Conservation (phyloP, 164 flowering plant genomes). For the Dillenia suffruticosa region DNA sequence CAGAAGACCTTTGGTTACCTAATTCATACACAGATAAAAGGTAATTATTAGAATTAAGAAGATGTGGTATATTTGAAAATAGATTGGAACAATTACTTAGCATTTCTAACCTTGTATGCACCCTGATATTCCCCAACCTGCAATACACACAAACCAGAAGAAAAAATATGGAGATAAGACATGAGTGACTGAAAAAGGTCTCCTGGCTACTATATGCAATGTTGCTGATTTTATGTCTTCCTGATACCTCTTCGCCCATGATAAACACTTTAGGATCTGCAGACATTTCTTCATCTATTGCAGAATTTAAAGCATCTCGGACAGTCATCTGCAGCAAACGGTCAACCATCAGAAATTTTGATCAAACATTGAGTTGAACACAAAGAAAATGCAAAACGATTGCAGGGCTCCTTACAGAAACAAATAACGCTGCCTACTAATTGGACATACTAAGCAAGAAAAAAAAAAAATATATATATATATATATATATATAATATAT, state of each 20-base stretch:
- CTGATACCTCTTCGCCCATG: conserved; percentile 88
- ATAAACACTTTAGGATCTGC: conserved; percentile 59
- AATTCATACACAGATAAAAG: conserved; percentile 3
- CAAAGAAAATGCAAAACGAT: too few relatives aligned
- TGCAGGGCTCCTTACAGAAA: too few relatives aligned
- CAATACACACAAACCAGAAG: conserved; percentile 5
- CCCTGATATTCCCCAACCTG: conserved; percentile 99
- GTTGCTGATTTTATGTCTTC: background rate
- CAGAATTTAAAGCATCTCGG: conserved; percentile 61
- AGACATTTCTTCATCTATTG: conserved; percentile 69
- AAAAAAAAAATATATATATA: too few relatives aligned
- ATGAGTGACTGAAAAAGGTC: background rate
- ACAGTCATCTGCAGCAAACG: background rate
- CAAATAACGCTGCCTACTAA: too few relatives aligned
- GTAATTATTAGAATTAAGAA: background rate
- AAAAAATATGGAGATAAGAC: background rate
- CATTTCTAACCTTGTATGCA: conserved; percentile 87
- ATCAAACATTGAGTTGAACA: too few relatives aligned
- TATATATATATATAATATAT: too few relatives aligned
- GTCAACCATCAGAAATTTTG: too few relatives aligned
- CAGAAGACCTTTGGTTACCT: conserved; percentile 89
- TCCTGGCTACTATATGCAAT: background rate
- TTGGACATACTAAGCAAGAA: too few relatives aligned
- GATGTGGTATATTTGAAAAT: background rate
- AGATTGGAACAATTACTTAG: background rate